Percentiles rank a stretch among this genome's conserved stretches.
phyloP scores from a whole-genome alignment of 2,329 filamentous ascomycete genomes.

The Amesomyces nigricolor region DNA sequence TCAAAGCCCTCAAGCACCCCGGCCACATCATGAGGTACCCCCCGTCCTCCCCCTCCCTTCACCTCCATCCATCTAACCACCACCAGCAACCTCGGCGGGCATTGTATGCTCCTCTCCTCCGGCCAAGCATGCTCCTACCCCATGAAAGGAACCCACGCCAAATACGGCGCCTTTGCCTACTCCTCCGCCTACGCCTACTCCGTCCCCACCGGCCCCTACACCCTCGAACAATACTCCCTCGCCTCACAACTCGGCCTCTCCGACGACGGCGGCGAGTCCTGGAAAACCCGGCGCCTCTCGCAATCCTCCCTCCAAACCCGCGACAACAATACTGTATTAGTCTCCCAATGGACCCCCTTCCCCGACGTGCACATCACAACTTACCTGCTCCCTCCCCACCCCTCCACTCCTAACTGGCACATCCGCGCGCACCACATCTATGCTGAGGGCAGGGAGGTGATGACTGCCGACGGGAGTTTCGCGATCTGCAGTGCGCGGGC shows the following conservation, averaged over 20 bases:
- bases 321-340: conserved; percentile 54
- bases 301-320: conserved; percentile 53
- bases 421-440: conserved; percentile 58
- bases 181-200: conserved; percentile 71
- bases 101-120: conserved; percentile 68
- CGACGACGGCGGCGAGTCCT: conserved; percentile 71
- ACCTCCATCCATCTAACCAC: not conserved
- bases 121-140: conserved; percentile 80
- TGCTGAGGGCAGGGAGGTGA: conserved; percentile 54
- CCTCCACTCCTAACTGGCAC: conserved; percentile 62
- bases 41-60: not conserved
- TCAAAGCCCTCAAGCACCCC: conserved; percentile 60
- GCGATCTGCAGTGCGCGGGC: conserved; percentile 56
- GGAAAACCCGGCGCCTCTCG: conserved; percentile 69
- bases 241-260: conserved; percentile 71
- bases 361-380: conserved; percentile 61
- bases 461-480: conserved; percentile 70
- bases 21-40: conserved; percentile 61
- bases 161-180: conserved; percentile 76
- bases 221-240: conserved; percentile 69
- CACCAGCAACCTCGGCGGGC: conserved; percentile 58
- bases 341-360: conserved; percentile 67
- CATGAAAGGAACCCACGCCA: conserved; percentile 74
- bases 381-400: conserved; percentile 57
- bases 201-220: conserved; percentile 69